Base-by-base conservation (phyloP, 108 stramenopile genomes). In the Nitzschia sp. region DNA sequence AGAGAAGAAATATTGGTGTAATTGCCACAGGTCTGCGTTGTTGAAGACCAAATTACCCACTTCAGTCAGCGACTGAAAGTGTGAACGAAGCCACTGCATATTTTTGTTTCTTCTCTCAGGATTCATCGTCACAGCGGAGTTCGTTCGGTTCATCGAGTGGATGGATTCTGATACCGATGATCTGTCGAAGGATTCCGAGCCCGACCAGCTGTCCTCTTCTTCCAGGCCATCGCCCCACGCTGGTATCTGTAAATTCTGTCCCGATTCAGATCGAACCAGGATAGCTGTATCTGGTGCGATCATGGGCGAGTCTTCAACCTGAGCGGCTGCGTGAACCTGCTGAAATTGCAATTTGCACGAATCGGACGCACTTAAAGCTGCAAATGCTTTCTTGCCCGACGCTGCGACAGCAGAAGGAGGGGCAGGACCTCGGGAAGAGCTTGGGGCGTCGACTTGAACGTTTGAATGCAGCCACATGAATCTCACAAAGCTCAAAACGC, bases 1-100 rank as follows among this genome's bases (percentile, higher is more conserved):
- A 30, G 91, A 92, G 57, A 85, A 88, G 68, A 86, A 92, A 59
- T 92, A 82, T 36, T 84, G 83, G 61, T 92, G 82, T 15, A 92
- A 71, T 61, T 86, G 86, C 76, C 87, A 79, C 54, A 92, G 62
- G 67, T 92, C 91, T 3, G 86, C 85, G 44, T 86, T 77, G 54
- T 83, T 82, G 66, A 86, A 92, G 3, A 85, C 80, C 28, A 92
- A 71, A 28, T 81, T 75, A 2, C 75, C 80, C 33, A 92, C 72
- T 34, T 89, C 88, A 30, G 71, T 66, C 46, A 92, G 53, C 15
- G 86, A 72, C 50, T 80, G 76, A 33, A 80, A 73, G 52, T 92
- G 87, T n/a, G 63, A 45, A 19, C 91, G 73, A 23, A 92, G 67
- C 91, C 91, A 92, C 45, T 73, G 72, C 55, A 88, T 53, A 58